phyloP scores from a whole-genome alignment of 345 rosid genomes.

The Gossypium herbaceum region DNA sequence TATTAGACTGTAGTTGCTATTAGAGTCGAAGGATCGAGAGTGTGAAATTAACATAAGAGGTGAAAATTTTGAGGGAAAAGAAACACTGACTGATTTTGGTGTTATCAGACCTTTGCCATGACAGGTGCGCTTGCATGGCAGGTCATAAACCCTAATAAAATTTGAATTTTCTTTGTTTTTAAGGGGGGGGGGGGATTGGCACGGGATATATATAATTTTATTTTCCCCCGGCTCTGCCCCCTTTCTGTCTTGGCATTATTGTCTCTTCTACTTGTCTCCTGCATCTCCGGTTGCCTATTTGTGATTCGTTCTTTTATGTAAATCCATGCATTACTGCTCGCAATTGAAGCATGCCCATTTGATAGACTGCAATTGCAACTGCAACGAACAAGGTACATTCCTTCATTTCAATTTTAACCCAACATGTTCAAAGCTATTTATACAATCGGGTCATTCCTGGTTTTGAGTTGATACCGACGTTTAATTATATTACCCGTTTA shows the following conservation, averaged over 20 bases:
- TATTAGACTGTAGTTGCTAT: neutral
- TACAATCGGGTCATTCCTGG: neutral
- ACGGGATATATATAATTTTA: slow-evolving; percentile 21
- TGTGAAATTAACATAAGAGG: neutral
- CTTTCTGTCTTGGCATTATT: neutral
- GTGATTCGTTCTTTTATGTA: neutral
- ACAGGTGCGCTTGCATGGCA: slow-evolving; percentile 94
- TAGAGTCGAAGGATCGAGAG: neutral
- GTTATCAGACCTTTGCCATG: slow-evolving; percentile 75
- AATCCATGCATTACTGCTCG: neutral
- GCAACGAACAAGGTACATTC: neutral
- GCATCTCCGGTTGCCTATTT: neutral
- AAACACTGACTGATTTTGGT: neutral
- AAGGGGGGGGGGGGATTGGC: slow-evolving; percentile 43
- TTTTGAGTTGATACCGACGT: neutral
- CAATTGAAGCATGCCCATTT: neutral
- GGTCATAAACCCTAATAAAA: slow-evolving; percentile 41
- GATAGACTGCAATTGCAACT: neutral
- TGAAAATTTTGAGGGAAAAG: neutral
- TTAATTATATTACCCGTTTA: neutral
- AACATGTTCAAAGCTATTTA: neutral
- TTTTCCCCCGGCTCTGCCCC: slow-evolving; percentile 43
- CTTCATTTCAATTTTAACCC: neutral
- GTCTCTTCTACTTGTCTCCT: neutral
- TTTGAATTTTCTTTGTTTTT: slow-evolving; percentile 9